Evolutionary conservation across 495 filamentous ascomycete species (phyloP).

Genomic region (Xylaria longipes): DNA sequence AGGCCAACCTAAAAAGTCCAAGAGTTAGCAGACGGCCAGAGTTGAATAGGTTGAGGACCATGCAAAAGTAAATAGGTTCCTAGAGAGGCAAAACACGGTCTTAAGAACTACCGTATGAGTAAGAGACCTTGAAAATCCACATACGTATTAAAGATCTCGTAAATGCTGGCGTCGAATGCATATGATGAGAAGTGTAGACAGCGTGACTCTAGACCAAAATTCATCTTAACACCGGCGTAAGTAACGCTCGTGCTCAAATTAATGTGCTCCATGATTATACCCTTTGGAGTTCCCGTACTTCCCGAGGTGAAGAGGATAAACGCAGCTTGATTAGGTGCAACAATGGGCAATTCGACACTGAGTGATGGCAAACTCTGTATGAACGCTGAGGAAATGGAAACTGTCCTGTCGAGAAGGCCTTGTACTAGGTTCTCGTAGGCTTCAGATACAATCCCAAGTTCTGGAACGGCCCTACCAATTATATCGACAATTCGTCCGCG

Average conservation of each 20-base stretch:
- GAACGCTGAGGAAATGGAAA: background rate
- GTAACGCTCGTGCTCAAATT: background rate
- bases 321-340: slow-evolving; percentile 26
- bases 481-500: slow-evolving; percentile 42
- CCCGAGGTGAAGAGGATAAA: slow-evolving; percentile 53
- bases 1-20: slow-evolving; percentile 53
- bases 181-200: slow-evolving; percentile 65
- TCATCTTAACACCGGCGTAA: background rate
- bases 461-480: slow-evolving; percentile 29
- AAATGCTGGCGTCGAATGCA: slow-evolving; percentile 64
- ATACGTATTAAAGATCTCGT: slow-evolving; percentile 54
- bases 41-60: background rate
- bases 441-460: background rate
- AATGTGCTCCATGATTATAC: slow-evolving; percentile 44
- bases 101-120: background rate
- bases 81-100: background rate
- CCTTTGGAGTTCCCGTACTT: slow-evolving; percentile 51
- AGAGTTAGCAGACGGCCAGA: background rate
- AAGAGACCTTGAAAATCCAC: background rate
- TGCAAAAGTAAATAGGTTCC: too few species aligned
- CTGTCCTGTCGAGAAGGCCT: background rate
- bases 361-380: background rate
- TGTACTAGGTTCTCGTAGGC: background rate
- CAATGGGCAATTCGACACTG: background rate
- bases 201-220: slow-evolving; percentile 31